phyloP scores from a whole-genome alignment of 179 eudicot genomes.

The Silene vulgaris region DNA sequence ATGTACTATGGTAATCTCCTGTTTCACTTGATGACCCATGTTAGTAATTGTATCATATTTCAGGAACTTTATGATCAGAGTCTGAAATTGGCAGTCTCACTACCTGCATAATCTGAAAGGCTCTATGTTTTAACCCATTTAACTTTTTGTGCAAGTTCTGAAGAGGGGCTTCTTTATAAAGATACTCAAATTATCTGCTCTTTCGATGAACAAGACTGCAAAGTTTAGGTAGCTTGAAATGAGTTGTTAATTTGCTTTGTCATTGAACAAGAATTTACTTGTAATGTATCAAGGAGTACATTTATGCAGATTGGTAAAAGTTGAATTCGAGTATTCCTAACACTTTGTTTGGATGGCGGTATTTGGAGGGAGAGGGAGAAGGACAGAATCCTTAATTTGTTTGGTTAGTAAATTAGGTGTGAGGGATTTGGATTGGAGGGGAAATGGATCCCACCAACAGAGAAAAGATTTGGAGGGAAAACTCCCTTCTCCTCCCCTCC shows the following conservation, averaged over 20 bases:
- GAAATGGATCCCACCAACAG: too few species aligned
- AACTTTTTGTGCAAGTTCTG: background rate
- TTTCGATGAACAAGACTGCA: background rate
- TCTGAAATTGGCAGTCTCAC: too few species aligned
- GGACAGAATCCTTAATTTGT: background rate
- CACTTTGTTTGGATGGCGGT: background rate
- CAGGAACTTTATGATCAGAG: background rate
- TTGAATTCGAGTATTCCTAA: background rate
- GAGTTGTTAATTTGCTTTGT: background rate
- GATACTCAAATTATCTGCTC: constrained; percentile 1
- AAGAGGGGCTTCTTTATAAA: background rate
- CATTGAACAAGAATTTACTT: background rate
- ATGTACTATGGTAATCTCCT: background rate
- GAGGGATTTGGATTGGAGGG: too few species aligned
- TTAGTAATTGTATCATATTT: background rate
- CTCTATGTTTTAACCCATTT: background rate
- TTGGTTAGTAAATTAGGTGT: too few species aligned
- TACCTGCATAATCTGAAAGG: background rate
- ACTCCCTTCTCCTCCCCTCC: too few species aligned
- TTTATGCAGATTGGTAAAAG: too few species aligned
- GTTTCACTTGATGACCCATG: background rate
- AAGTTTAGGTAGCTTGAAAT: constrained; percentile 1
- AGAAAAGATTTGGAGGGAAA: too few species aligned
- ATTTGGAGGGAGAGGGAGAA: background rate
- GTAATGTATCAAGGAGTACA: background rate